A percentile compares a stretch with the other conserved stretches of the same genome.
These are phyloP conservation scores for Fusarium compactum DNA, from an alignment of 2,329 filamentous ascomycete species.

Conservation along the genomic window DNA sequence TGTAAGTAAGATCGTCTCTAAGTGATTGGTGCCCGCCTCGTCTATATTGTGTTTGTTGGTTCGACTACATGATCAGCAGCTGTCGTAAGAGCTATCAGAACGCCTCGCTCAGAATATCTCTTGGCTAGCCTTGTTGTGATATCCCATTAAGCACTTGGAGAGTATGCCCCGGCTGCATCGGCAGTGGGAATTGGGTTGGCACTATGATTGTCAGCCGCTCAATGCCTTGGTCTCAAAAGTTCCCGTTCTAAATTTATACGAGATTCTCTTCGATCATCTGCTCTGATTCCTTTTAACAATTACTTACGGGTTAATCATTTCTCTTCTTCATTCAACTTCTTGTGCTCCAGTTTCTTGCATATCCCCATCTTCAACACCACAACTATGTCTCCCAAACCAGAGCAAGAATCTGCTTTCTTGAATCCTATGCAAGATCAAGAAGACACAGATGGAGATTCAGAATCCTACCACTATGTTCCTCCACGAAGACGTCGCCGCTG, in stretches of 20 bases:
- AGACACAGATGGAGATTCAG: conserved; percentile 38
- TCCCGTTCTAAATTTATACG: conserved; percentile 19
- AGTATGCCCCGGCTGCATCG: conserved; percentile 16
- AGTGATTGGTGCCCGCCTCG: conserved; percentile 45
- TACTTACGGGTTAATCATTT: not conserved
- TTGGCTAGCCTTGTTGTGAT: conserved; percentile 4
- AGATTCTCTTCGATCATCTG: not conserved
- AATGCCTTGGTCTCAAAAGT: conserved; percentile 7
- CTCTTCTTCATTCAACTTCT: not conserved
- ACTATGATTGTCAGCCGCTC: conserved; percentile 24
- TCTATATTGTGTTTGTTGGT: conserved; percentile 9
- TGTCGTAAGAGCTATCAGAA: conserved; percentile 25
- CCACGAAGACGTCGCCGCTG: conserved; percentile 17
- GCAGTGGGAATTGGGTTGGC: conserved; percentile 11
- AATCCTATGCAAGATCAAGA: conserved; percentile 24
- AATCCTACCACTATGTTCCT: conserved; percentile 35
- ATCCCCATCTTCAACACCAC: not conserved
- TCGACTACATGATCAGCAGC: not conserved
- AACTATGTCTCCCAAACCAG: conserved; percentile 39
- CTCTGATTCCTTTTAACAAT: not conserved
- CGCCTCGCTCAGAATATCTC: not conserved
- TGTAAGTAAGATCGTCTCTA: conserved; percentile 19
- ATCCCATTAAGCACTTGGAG: conserved; percentile 16
- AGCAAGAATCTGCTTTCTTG: conserved; percentile 40
- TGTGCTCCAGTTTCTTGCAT: not conserved